phyloP scores from a whole-genome alignment of 257 asterid species.

The Handroanthus guayacan region DNA sequence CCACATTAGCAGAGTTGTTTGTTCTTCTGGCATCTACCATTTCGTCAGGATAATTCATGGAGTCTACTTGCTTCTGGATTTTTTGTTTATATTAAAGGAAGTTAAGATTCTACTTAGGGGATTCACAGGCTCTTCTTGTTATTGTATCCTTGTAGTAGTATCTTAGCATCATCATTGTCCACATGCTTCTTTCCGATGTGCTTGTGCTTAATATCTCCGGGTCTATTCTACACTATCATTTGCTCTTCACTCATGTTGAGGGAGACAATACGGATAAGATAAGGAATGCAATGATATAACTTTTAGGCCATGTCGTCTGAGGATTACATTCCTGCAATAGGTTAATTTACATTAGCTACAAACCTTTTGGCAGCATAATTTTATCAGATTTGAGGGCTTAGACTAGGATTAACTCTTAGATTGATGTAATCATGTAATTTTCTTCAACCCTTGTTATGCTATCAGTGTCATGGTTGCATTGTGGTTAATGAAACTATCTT shows the following conservation, averaged over 20 bases:
- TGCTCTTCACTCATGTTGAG: not conserved
- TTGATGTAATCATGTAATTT: conserved; percentile 7
- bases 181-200: conserved; percentile 5
- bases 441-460: conserved; percentile 18
- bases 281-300: not conserved
- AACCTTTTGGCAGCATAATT: conserved; percentile 3
- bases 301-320: conserved; percentile 11
- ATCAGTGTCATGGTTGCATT: not conserved
- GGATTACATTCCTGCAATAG: conserved; percentile 20
- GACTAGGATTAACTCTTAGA: conserved; percentile 4
- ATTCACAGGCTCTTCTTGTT: conserved; percentile 1
- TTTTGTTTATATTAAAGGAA: not conserved
- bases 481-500: not conserved
- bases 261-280: not conserved
- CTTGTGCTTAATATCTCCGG: conserved; percentile 4
- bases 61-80: conserved; percentile 25
- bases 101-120: conserved; percentile 8
- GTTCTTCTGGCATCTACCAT: not conserved
- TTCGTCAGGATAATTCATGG: not conserved
- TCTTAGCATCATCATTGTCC: conserved; percentile 14
- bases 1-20: not conserved
- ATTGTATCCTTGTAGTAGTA: not conserved
- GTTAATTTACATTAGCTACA: conserved; percentile 32
- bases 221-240: not conserved
- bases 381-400: conserved; percentile 17